Evolutionary conservation across 1,139 yeast species (phyloP).

Genomic region (Hansenula sp.): DNA sequence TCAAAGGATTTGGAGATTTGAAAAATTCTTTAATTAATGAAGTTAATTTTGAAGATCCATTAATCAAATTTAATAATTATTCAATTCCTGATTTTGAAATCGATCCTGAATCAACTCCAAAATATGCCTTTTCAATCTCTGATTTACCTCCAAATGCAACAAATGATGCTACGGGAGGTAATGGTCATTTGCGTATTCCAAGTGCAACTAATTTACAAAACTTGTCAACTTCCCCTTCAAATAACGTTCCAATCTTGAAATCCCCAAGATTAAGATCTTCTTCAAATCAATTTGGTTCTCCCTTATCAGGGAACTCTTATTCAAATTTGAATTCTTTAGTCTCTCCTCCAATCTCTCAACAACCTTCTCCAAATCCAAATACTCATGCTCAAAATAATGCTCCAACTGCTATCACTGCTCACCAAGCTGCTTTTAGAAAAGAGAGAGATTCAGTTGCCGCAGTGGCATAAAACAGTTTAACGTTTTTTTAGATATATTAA

Average conservation of each 20-base stretch:
- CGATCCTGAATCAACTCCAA: constrained; percentile 6
- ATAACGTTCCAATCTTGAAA: background rate
- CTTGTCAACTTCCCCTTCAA: background rate
- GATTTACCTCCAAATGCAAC: constrained; percentile 10
- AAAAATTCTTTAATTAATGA: constrained; percentile 8
- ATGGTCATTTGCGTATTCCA: background rate
- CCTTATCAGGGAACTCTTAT: background rate
- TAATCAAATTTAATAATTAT: constrained; percentile 1
- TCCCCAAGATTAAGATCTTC: constrained; percentile 1
- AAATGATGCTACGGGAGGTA: background rate
- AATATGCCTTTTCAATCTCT: constrained; percentile 7
- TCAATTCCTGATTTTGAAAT: background rate
- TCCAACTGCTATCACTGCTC: constrained; percentile 1
- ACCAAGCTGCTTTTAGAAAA: background rate
- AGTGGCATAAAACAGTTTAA: background rate
- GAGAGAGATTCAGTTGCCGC: background rate
- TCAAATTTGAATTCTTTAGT: constrained; percentile 1
- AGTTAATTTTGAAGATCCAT: constrained; percentile 9
- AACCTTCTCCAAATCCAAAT: background rate
- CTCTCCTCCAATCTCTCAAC: background rate
- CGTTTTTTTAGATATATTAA: no score
- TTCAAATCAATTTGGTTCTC: constrained; percentile 1
- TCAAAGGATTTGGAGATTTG: constrained; percentile 16
- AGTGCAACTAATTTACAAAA: constrained; percentile 1
- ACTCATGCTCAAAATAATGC: no score